Evolutionary conservation across 225 moss, liverwort and hornwort species (phyloP).

Genomic region (Anthoceros angustus): DNA sequence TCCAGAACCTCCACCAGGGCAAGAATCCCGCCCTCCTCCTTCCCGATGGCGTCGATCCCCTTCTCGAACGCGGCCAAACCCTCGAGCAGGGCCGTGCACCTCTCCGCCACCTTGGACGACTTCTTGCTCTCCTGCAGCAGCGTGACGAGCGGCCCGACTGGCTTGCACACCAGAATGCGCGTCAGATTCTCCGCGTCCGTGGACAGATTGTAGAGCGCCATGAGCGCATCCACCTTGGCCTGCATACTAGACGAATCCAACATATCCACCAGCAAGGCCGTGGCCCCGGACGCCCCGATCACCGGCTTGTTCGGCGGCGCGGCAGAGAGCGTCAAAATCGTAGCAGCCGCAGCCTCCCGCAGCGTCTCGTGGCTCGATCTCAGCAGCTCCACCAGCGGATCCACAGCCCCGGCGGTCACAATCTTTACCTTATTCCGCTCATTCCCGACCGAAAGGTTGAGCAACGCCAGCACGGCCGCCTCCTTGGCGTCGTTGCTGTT

Average conservation of each 20-base stretch:
- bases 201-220: conserved; percentile 4
- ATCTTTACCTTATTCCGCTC: conserved; percentile 3
- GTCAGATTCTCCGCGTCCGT: background rate
- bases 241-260: background rate
- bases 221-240: conserved; percentile 4
- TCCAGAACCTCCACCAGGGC: background rate
- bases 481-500: background rate
- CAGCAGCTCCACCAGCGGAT: background rate
- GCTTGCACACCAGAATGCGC: conserved; percentile 3
- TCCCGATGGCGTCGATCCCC: conserved; percentile 5
- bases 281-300: background rate
- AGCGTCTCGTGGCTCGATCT: background rate
- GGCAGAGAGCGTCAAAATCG: background rate
- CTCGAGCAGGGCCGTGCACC: background rate
- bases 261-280: background rate
- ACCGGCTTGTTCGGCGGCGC: background rate
- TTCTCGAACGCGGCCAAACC: background rate
- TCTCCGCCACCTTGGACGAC: conserved; percentile 4
- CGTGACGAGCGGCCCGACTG: background rate
- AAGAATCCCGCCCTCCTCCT: background rate
- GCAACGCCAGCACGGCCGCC: background rate
- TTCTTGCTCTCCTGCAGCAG: background rate
- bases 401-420: background rate
- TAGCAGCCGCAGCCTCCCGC: background rate
- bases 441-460: background rate